Evolutionary conservation across 345 rosid genomes (phyloP).

Genomic region (Pugionium dolabratum): DNA sequence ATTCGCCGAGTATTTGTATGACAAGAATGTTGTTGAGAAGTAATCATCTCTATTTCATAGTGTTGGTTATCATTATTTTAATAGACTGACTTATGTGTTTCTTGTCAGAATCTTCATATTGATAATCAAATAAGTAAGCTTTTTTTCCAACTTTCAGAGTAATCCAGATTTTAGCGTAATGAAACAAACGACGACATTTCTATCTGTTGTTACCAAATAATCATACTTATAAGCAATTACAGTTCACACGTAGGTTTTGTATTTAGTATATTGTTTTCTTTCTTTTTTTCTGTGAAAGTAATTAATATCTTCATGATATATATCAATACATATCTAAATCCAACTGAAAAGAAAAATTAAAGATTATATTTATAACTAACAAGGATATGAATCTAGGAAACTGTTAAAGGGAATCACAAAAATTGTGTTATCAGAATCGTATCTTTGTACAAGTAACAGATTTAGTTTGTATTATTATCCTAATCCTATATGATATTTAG

Average conservation of each 20-base stretch:
- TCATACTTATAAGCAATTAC: conserved; percentile 19
- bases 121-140: conserved; percentile 34
- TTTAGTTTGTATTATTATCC: background rate
- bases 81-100: conserved; percentile 26
- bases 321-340: no score
- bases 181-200: background rate
- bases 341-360: no score
- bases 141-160: conserved; percentile 23
- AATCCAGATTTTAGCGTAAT: conserved; percentile 9
- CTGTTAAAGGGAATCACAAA: background rate
- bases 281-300: no score
- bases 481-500: background rate
- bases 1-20: conserved; percentile 86
- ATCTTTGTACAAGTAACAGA: background rate
- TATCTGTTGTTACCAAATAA: conserved; percentile 42
- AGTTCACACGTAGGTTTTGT: no score
- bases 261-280: no score
- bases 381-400: no score
- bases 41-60: conserved; percentile 20
- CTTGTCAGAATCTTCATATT: conserved; percentile 33
- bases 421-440: background rate
- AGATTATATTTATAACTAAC: no score
- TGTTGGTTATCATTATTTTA: conserved; percentile 24
- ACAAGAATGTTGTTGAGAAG: conserved; percentile 53
- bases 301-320: no score